phyloP scores from a whole-genome alignment of 108 stramenopile species.

The Craspedostauros australis region DNA sequence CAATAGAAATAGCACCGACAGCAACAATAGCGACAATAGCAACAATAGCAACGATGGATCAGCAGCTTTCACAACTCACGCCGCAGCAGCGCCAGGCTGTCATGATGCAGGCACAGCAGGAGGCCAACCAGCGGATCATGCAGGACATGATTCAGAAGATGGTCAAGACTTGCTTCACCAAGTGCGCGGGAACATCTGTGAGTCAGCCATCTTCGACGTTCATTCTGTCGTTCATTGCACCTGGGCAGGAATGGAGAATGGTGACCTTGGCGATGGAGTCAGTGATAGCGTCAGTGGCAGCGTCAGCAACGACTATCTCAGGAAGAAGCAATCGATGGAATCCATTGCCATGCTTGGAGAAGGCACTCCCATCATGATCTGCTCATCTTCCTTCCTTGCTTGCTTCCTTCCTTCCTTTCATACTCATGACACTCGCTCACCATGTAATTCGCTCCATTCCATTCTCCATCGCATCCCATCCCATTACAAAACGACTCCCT shows the following conservation, averaged over 20 bases:
- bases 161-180: slow-evolving; percentile 67
- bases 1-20: too few species aligned
- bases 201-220: too few species aligned
- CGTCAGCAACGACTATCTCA: too few species aligned
- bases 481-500: too few species aligned
- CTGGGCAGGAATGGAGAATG: too few species aligned
- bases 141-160: slow-evolving; percentile 74
- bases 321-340: too few species aligned
- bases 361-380: too few species aligned
- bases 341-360: too few species aligned
- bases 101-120: slow-evolving; percentile 72
- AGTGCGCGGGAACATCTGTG: slow-evolving; percentile 79
- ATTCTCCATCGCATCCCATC: background rate
- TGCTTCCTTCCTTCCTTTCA: background rate
- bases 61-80: slow-evolving; percentile 43
- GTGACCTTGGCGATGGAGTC: too few species aligned
- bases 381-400: background rate
- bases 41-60: slow-evolving; percentile 18
- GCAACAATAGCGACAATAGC: too few species aligned
- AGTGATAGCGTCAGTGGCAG: too few species aligned
- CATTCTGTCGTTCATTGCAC: too few species aligned
- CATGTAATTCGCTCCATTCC: background rate
- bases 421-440: background rate
- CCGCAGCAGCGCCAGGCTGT: slow-evolving; percentile 74
- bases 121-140: slow-evolving; percentile 85